Conservation (phyloP, 768 basidiomycete genomes). For the Amanita phalloides region DNA sequence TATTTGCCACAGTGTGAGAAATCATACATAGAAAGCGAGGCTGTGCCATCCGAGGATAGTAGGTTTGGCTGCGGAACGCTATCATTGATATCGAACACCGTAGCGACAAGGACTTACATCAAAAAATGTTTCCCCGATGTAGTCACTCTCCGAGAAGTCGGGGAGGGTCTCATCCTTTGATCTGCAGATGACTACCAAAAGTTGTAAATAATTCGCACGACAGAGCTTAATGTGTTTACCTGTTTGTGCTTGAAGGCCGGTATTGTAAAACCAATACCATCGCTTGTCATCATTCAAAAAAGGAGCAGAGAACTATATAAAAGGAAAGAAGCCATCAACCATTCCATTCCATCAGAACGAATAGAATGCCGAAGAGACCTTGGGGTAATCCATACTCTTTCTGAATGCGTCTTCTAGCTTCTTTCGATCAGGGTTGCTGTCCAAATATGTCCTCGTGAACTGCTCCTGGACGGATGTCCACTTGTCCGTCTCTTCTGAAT, state of each 20-base stretch:
- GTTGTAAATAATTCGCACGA: background rate
- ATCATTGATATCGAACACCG: slow-evolving; percentile 5
- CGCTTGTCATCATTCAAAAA: slow-evolving; percentile 47
- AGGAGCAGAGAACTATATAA: slow-evolving; percentile 51
- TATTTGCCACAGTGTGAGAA: slow-evolving; percentile 63
- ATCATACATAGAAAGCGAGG: slow-evolving; percentile 43
- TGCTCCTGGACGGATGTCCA: slow-evolving; percentile 55
- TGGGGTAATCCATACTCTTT: slow-evolving; percentile 29
- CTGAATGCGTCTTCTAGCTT: slow-evolving; percentile 50
- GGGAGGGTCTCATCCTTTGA: slow-evolving; percentile 45
- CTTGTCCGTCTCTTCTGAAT: slow-evolving; percentile 49
- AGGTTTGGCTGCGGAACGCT: slow-evolving; percentile 49
- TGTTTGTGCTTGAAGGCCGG: slow-evolving; percentile 63
- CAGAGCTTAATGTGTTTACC: slow-evolving; percentile 16
- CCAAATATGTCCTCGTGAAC: slow-evolving; percentile 49
- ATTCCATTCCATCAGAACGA: slow-evolving; percentile 5
- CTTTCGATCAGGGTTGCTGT: slow-evolving; percentile 48
- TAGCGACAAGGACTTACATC: slow-evolving; percentile 36
- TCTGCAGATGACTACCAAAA: slow-evolving; percentile 44
- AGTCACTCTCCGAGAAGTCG: slow-evolving; percentile 33
- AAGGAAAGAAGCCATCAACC: slow-evolving; percentile 2
- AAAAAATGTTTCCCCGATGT: slow-evolving; percentile 65
- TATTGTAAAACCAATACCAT: slow-evolving; percentile 81
- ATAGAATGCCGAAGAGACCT: slow-evolving; percentile 18
- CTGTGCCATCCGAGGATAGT: slow-evolving; percentile 63